Conservation (phyloP, 73 alveolate species). For the Effrenium voratum region DNA sequence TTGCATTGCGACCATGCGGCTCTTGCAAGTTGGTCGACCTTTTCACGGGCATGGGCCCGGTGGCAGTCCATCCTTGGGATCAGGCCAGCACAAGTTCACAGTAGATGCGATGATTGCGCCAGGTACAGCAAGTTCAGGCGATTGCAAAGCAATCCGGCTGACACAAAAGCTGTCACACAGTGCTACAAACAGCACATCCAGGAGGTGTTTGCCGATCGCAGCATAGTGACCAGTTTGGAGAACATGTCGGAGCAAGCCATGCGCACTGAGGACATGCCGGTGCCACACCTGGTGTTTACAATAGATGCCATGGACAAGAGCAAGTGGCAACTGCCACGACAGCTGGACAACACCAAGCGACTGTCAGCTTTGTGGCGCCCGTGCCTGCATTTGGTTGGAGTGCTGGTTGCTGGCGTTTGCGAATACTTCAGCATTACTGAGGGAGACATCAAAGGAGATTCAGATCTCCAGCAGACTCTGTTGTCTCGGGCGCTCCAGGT, state of each 20-base stretch:
- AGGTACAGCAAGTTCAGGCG: background rate
- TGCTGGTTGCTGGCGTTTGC: background rate
- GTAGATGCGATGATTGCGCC: slow-evolving; percentile 42
- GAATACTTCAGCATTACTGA: background rate
- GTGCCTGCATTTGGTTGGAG: background rate
- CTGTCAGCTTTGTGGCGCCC: background rate
- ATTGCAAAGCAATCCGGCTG: background rate
- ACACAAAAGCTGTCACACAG: background rate
- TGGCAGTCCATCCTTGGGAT: background rate
- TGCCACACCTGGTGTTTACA: slow-evolving; percentile 3
- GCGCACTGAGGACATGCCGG: background rate
- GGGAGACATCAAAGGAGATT: background rate
- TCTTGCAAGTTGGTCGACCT: background rate
- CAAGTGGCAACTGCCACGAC: background rate
- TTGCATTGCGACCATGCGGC: background rate
- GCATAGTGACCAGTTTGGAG: background rate
- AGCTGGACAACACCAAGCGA: background rate
- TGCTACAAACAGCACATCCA: background rate
- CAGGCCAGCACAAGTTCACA: background rate
- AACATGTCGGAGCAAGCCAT: background rate
- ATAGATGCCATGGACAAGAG: slow-evolving; percentile 11
- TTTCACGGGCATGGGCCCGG: background rate
- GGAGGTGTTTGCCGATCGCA: background rate
- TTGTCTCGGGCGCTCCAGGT: background rate
- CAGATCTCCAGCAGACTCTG: background rate